These are phyloP conservation scores for Curvularia sp. DNA, from an alignment of 2,329 filamentous ascomycete genomes.

Conservation along the genomic window DNA sequence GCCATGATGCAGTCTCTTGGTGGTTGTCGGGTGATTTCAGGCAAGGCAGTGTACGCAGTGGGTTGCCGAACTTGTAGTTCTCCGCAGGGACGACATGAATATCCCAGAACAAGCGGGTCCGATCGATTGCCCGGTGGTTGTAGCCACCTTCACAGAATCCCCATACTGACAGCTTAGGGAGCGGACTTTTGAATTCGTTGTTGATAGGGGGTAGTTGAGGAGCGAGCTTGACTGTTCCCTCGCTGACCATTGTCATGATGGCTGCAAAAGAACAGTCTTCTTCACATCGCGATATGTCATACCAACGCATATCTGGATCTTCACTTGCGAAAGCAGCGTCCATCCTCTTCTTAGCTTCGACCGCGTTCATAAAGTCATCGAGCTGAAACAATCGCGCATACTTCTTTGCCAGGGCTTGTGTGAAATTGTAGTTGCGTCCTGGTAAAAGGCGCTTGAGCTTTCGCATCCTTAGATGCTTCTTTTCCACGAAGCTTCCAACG, in stretches of 20 bases:
- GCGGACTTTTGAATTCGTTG: conserved; percentile 50
- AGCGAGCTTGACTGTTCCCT: conserved; percentile 63
- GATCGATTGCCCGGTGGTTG: conserved; percentile 72
- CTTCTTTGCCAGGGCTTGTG: conserved; percentile 64
- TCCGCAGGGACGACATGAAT: conserved; percentile 66
- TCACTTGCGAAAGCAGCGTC: conserved; percentile 60
- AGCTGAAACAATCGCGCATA: conserved; percentile 63
- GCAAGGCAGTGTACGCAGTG: conserved; percentile 55
- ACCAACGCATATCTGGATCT: conserved; percentile 29
- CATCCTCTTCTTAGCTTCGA: conserved; percentile 65
- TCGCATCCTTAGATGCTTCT: conserved; percentile 65
- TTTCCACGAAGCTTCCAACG: conserved; percentile 62
- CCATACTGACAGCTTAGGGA: conserved; percentile 62
- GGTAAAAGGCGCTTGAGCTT: conserved; percentile 63
- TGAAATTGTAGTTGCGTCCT: conserved; percentile 69
- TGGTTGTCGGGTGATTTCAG: conserved; percentile 31
- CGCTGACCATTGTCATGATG: conserved; percentile 69
- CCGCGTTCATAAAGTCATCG: conserved; percentile 59
- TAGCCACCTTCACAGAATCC: conserved; percentile 76
- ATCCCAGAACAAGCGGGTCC: conserved; percentile 69
- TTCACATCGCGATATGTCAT: conserved; percentile 63
- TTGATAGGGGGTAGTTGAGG: conserved; percentile 66
- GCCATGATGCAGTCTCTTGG: conserved; percentile 23
- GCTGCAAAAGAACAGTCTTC: conserved; percentile 72
- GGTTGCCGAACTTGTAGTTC: conserved; percentile 64